A percentile compares a stretch with the other conserved stretches of the same genome.
Evolutionary conservation across 208 protist species (phyloP).

Genomic region (Acanthamoeba culbertsoni): DNA sequence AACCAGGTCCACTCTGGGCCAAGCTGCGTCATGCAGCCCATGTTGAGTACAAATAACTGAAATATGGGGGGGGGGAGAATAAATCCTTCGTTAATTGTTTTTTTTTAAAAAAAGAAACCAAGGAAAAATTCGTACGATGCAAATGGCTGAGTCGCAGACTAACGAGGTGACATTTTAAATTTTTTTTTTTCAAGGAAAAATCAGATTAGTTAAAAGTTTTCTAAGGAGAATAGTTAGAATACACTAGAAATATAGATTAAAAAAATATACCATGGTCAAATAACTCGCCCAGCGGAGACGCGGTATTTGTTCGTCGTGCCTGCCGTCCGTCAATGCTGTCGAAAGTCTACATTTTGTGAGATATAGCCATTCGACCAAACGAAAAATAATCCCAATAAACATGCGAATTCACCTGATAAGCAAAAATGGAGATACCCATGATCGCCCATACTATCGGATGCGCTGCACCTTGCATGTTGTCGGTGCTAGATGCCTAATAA

Average conservation of each 20-base stretch:
- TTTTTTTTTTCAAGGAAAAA: background rate
- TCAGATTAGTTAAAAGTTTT: background rate
- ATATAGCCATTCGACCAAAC: background rate
- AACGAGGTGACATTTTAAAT: no score
- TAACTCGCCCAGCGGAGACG: background rate
- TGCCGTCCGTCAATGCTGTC: background rate
- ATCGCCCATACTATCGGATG: background rate
- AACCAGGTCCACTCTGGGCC: background rate
- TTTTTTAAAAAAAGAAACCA: background rate
- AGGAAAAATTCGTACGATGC: background rate
- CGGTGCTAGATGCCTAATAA: background rate
- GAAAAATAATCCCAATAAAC: background rate
- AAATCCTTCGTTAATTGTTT: background rate
- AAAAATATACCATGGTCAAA: slow-evolving; percentile 8
- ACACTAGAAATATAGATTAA: background rate
- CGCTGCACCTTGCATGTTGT: background rate
- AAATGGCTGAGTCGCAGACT: background rate
- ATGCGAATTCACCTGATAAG: background rate
- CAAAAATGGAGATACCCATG: slow-evolving; percentile 1
- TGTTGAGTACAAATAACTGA: background rate
- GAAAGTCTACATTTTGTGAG: background rate
- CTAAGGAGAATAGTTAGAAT: no score
- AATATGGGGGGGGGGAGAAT: background rate
- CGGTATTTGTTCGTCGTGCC: background rate
- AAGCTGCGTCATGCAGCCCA: background rate